phyloP scores from a whole-genome alignment of 2,329 filamentous ascomycete species.

The Diaporthe caulivora region DNA sequence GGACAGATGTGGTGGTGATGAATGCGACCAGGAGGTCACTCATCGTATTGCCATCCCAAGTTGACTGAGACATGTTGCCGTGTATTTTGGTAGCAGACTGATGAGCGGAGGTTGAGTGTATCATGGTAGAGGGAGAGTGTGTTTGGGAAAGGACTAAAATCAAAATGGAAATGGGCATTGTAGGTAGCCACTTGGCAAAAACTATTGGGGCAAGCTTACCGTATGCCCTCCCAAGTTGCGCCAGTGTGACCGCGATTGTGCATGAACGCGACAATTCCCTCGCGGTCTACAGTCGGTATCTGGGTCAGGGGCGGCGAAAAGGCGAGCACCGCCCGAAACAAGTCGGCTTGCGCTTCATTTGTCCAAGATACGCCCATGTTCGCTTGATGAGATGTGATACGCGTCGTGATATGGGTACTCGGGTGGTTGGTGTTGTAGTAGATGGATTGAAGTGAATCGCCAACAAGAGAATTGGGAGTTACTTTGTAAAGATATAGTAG shows the following conservation, averaged over 20 bases:
- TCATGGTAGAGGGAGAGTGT: not conserved
- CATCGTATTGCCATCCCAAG: not conserved
- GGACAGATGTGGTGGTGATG: slow-evolving; percentile 1
- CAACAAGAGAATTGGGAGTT: not conserved
- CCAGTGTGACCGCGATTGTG: slow-evolving; percentile 39
- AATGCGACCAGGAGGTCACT: not conserved
- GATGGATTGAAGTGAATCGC: not conserved
- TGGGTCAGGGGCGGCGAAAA: slow-evolving; percentile 13
- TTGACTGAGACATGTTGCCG: slow-evolving; percentile 4
- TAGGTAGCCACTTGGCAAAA: slow-evolving; percentile 10
- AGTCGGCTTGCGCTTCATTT: slow-evolving; percentile 44
- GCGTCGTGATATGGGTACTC: not conserved
- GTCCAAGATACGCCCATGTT: slow-evolving; percentile 49
- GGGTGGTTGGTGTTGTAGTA: not conserved
- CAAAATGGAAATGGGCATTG: not conserved
- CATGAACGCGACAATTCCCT: slow-evolving; percentile 39
- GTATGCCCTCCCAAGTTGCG: slow-evolving; percentile 45
- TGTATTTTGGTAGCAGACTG: not conserved
- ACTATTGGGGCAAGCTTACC: slow-evolving; percentile 37
- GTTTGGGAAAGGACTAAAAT: not conserved
- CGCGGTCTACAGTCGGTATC: slow-evolving; percentile 39
- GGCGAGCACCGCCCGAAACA: slow-evolving; percentile 46
- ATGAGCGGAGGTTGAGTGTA: not conserved
- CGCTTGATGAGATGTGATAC: not conserved
- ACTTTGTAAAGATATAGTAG: not conserved